Percentiles rank a stretch among this genome's conserved stretches.
Conservation (phyloP, 176 grass and related monocot species). For the Zoysia japonica region DNA sequence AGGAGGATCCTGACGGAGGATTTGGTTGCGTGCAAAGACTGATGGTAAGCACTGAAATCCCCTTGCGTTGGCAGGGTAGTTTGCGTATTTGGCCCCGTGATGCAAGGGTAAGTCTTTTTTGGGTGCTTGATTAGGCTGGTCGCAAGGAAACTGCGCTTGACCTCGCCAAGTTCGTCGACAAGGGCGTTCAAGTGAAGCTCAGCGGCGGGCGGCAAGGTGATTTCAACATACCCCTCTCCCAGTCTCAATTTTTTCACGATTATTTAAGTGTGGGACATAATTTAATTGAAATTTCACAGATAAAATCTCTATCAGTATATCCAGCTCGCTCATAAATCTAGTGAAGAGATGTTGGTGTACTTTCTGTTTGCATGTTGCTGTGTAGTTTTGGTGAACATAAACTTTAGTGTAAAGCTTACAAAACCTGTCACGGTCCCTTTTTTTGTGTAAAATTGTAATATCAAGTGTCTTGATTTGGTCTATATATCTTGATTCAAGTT, state of each 20-base stretch:
- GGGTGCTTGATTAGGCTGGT: slow-evolving; percentile 50
- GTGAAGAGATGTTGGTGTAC: no score
- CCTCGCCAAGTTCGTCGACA: slow-evolving; percentile 91
- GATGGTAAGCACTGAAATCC: slow-evolving; percentile 12
- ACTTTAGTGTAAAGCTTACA: background rate
- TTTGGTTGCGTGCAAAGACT: background rate
- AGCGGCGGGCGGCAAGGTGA: slow-evolving; percentile 74
- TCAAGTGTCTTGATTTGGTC: background rate
- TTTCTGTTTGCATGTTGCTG: background rate
- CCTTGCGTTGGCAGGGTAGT: background rate
- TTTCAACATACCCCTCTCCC: background rate
- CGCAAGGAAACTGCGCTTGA: slow-evolving; percentile 88
- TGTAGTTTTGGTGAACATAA: background rate
- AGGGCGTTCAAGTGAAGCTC: slow-evolving; percentile 88
- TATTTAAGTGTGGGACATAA: background rate
- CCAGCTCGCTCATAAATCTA: no score
- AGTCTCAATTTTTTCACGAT: background rate
- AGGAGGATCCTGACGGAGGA: slow-evolving; percentile 1
- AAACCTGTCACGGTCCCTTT: background rate
- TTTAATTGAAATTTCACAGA: no score
- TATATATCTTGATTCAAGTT: no score
- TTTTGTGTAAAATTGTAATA: background rate
- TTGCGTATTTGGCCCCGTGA: background rate
- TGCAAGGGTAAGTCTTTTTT: background rate
- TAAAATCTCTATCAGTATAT: no score